These are phyloP conservation scores for Echinosophora koreensis DNA, from an alignment of 306 rosid genomes.

Conservation along the genomic window DNA sequence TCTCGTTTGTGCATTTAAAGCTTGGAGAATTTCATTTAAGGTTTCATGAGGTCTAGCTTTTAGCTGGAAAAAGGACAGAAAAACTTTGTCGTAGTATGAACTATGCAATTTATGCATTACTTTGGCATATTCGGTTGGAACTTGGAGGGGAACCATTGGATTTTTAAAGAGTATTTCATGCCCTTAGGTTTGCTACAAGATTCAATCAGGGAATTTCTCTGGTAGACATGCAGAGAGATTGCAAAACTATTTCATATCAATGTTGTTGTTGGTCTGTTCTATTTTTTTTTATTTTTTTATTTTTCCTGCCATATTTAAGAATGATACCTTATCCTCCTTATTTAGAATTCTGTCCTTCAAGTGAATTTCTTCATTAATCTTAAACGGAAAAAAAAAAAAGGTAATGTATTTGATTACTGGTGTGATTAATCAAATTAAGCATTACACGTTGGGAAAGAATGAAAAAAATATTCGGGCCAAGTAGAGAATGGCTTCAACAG, in stretches of 20 bases:
- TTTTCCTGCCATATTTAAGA: not conserved
- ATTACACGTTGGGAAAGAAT: too few relatives aligned
- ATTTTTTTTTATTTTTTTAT: not conserved
- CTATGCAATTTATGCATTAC: not conserved
- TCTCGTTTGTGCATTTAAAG: constrained; percentile 12
- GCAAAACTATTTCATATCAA: not conserved
- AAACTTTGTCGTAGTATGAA: constrained; percentile 2
- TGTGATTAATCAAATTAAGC: not conserved
- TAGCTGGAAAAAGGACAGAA: constrained; percentile 11
- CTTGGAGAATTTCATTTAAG: not conserved
- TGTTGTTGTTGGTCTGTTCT: not conserved
- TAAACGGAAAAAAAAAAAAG: not conserved
- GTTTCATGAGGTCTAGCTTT: constrained; percentile 24
- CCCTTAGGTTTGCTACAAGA: constrained; percentile 3
- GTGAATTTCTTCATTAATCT: constrained; percentile 20
- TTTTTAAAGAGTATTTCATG: not conserved
- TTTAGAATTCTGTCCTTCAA: constrained; percentile 19
- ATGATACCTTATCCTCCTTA: not conserved
- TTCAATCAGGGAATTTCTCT: not conserved
- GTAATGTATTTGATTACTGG: constrained; percentile 2
- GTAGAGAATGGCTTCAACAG: too few relatives aligned
- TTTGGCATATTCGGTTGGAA: constrained; percentile 11
- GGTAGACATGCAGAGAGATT: constrained; percentile 11
- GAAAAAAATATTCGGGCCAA: too few relatives aligned
- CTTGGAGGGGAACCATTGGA: constrained; percentile 12